These are phyloP conservation scores for Histomonas meleagridis DNA, from an alignment of 208 protist species.

Conservation along the genomic window DNA sequence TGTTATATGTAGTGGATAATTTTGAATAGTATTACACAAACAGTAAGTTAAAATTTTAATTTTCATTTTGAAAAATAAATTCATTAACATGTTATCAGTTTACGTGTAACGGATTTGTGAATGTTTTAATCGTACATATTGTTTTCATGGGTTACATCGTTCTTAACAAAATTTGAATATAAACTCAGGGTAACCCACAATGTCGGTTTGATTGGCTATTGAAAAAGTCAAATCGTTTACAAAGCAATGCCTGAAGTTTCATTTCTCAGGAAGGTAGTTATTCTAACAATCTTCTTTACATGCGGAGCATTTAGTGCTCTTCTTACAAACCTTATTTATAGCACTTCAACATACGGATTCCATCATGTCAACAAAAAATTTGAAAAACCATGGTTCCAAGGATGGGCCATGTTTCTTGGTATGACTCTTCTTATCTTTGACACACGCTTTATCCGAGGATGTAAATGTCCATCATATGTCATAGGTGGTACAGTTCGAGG, in stretches of 20 bases:
- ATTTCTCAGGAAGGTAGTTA: background rate
- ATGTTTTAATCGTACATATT: too few species aligned
- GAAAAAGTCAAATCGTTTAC: too few species aligned
- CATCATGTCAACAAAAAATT: background rate
- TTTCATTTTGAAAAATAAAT: too few species aligned
- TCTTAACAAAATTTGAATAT: too few species aligned
- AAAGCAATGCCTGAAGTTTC: conserved; percentile 12
- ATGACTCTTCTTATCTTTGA: conserved; percentile 8
- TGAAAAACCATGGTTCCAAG: background rate
- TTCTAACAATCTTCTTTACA: conserved; percentile 1
- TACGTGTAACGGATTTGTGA: too few species aligned
- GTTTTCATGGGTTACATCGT: too few species aligned
- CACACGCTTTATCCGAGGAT: background rate
- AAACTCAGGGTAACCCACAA: too few species aligned
- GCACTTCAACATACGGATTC: background rate
- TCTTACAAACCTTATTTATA: background rate
- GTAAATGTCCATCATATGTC: background rate
- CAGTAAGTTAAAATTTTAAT: too few species aligned
- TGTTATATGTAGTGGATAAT: too few species aligned
- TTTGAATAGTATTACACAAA: too few species aligned
- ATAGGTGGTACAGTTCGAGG: background rate
- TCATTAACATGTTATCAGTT: too few species aligned
- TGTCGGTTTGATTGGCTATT: too few species aligned
- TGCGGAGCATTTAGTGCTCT: background rate
- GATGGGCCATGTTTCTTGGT: background rate